phyloP scores from a whole-genome alignment of 140 eudicot genomes.

The Stevia rebaudiana region DNA sequence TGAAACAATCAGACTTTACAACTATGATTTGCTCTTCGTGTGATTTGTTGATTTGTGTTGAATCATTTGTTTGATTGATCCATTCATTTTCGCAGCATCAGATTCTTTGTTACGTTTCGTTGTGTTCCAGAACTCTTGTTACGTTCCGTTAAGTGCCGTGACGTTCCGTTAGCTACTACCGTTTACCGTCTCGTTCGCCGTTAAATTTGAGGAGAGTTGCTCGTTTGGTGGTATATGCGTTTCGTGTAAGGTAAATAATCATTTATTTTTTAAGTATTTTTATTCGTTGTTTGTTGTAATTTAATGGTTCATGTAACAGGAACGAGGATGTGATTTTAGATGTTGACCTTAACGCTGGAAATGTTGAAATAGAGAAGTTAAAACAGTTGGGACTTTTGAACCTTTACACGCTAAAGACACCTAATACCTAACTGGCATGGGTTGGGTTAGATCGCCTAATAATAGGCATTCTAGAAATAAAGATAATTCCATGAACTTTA shows the following conservation, averaged over 20 bases:
- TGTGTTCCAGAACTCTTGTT: constrained; percentile 2
- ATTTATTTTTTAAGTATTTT: background rate
- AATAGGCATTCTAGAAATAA: background rate
- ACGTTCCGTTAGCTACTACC: constrained; percentile 26
- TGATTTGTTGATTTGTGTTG: constrained; percentile 26
- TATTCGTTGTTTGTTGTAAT: background rate
- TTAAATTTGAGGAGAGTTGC: constrained; percentile 12
- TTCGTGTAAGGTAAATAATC: constrained; percentile 33
- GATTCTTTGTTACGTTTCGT: constrained; percentile 26
- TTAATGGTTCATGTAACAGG: constrained; percentile 23
- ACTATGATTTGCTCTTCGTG: background rate
- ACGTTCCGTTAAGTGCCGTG: constrained; percentile 26
- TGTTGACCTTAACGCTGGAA: constrained; percentile 29
- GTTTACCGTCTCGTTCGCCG: constrained; percentile 26
- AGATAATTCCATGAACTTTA: too few species aligned
- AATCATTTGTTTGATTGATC: constrained; percentile 15
- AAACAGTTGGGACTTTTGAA: constrained; percentile 31
- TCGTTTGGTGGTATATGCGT: constrained; percentile 24
- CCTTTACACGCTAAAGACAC: constrained; percentile 37
- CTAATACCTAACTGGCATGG: constrained; percentile 31
- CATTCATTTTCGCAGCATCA: constrained; percentile 34
- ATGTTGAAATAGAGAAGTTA: constrained; percentile 26
- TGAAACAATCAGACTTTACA: background rate
- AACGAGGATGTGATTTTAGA: constrained; percentile 24
- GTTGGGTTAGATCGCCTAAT: constrained; percentile 12